A percentile compares a stretch with the other conserved stretches of the same genome.
phyloP scores from a whole-genome alignment of 306 rosid species.

The Cucumis sativus region Cucumber_9930_V3 NC_026658.2:18675001-18675500 shows the following conservation, averaged over 20 bases:
- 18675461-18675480: not conserved
- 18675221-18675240: not conserved
- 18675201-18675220: not conserved
- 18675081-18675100: too few relatives aligned
- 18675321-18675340: not conserved
- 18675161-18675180: not conserved
- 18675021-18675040: too few relatives aligned
- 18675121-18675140: not conserved
- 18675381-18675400: not conserved
- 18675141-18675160: not conserved
- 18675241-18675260: not conserved
- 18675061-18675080: too few relatives aligned
- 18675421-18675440: not conserved
- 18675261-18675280: not conserved
- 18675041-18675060: too few relatives aligned
- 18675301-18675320: not conserved
- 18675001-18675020: too few relatives aligned
- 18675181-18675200: not conserved
- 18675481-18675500: not conserved
- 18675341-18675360: not conserved
- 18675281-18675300: not conserved
- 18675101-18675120: not conserved
- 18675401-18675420: not conserved
- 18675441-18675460: not conserved
- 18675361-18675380: not conserved